phyloP scores from a whole-genome alignment of 306 rosid genomes.

The Inga leiocalycina region DNA sequence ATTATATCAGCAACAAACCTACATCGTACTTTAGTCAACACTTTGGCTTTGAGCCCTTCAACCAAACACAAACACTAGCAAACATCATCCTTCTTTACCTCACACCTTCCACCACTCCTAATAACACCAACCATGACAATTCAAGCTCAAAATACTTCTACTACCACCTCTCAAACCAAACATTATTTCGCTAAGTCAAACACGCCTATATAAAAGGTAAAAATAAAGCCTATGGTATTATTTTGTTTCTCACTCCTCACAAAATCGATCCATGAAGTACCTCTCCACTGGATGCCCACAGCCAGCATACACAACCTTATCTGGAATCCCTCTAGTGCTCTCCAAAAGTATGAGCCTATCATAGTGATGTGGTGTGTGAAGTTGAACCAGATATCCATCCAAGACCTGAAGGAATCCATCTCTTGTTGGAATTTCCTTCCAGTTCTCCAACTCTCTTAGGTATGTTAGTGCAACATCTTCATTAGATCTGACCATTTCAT shows the following conservation, averaged over 20 bases:
- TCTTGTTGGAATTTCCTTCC: not conserved
- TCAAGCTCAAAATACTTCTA: not conserved
- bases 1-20: not conserved
- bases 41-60: not conserved
- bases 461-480: not conserved
- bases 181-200: not conserved
- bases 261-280: conserved; percentile 33
- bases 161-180: not conserved
- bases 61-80: not conserved
- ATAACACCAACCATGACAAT: not conserved
- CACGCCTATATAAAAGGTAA: too few relatives aligned
- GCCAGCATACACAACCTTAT: conserved; percentile 29
- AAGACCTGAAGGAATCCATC: conserved; percentile 15
- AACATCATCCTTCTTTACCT: not conserved
- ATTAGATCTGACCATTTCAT: conserved; percentile 25
- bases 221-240: not conserved
- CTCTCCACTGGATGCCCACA: conserved; percentile 35
- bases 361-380: conserved; percentile 33
- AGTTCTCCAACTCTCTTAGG: not conserved
- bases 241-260: not conserved
- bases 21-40: not conserved
- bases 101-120: not conserved
- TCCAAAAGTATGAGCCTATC: conserved; percentile 33
- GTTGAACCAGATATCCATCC: not conserved
- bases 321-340: conserved; percentile 28